Conservation (phyloP, 192 early-diverging fungal species). For the Dissophora globulifera region DNA sequence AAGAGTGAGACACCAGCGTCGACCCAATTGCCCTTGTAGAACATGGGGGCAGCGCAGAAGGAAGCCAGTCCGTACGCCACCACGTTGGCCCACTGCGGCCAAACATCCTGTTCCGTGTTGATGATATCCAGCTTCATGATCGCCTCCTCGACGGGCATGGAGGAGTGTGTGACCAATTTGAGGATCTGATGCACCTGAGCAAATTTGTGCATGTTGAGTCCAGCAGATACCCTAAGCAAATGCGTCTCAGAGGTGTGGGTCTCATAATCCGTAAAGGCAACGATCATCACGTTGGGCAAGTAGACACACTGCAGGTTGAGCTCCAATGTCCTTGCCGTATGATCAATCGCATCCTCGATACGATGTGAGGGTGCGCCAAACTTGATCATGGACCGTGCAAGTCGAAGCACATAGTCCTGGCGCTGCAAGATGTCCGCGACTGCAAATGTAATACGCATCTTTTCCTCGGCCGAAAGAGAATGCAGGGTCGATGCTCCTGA, state of each 20-base stretch:
- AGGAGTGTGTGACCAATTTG: constrained; percentile 70
- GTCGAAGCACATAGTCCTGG: constrained; percentile 72
- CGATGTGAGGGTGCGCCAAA: constrained; percentile 78
- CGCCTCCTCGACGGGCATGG: constrained; percentile 74
- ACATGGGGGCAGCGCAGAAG: constrained; percentile 72
- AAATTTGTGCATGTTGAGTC: constrained; percentile 77
- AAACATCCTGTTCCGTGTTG: constrained; percentile 64
- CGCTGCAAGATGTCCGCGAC: constrained; percentile 76
- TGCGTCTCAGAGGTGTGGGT: constrained; percentile 83
- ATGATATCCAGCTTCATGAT: constrained; percentile 71
- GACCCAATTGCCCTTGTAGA: constrained; percentile 74
- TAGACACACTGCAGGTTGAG: constrained; percentile 75
- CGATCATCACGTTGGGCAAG: constrained; percentile 77
- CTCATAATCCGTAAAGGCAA: constrained; percentile 76
- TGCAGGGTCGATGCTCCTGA: constrained; percentile 10
- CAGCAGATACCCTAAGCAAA: constrained; percentile 69
- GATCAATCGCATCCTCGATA: constrained; percentile 64
- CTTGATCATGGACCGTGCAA: constrained; percentile 70
- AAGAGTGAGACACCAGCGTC: constrained; percentile 70
- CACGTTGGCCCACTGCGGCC: constrained; percentile 71
- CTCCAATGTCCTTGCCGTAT: constrained; percentile 67
- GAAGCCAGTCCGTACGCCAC: constrained; percentile 65
- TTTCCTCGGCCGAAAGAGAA: constrained; percentile 57
- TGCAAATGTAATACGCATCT: constrained; percentile 66
- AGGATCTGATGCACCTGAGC: constrained; percentile 72